Evolutionary conservation across 2,329 filamentous ascomycete genomes (phyloP).

Genomic region (Colletotrichum sp.): DNA sequence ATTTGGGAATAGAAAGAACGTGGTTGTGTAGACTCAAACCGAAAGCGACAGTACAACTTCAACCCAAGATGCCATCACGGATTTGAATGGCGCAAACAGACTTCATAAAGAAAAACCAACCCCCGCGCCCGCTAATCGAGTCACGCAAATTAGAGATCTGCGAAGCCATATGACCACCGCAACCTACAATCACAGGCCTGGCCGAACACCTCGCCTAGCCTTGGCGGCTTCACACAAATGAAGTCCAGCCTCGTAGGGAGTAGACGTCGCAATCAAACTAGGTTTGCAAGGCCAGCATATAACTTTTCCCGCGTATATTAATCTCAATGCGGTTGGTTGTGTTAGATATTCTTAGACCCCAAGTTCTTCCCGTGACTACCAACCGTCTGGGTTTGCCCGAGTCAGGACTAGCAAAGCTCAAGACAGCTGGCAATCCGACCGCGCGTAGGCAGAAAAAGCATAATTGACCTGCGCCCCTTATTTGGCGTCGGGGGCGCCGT

Average conservation of each 20-base stretch:
- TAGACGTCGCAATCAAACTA: background rate
- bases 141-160: background rate
- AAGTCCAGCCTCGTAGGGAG: background rate
- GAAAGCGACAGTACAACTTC: background rate
- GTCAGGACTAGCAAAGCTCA: rapidly evolving
- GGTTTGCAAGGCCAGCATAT: background rate
- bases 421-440: background rate
- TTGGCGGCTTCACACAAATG: background rate
- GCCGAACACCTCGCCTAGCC: background rate
- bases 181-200: background rate
- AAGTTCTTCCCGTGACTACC: background rate
- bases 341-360: background rate
- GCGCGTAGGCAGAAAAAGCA: background rate
- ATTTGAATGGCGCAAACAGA: background rate
- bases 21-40: background rate
- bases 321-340: background rate
- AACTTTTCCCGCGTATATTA: background rate
- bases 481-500: background rate
- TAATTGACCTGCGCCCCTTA: background rate
- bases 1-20: background rate
- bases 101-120: background rate
- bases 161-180: background rate
- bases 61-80: background rate
- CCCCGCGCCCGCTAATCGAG: no score
- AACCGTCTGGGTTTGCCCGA: background rate